Evolutionary conservation across 306 rosid genomes (phyloP).

Genomic region (Fragaria iinumae): DNA sequence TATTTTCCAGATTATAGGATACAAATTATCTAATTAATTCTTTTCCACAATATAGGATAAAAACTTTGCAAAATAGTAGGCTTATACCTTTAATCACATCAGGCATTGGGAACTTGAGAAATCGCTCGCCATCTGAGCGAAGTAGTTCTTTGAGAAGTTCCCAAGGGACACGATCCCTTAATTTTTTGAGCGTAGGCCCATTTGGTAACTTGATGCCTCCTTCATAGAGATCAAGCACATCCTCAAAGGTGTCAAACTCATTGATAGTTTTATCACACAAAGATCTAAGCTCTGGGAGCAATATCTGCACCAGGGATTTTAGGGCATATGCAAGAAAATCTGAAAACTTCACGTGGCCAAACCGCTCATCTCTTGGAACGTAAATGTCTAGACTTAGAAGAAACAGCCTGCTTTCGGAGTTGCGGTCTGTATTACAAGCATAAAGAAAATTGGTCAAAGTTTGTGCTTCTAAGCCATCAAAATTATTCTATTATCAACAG

Average conservation of each 20-base stretch:
- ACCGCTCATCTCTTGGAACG: constrained; percentile 85
- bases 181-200: constrained; percentile 37
- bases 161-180: constrained; percentile 66
- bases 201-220: constrained; percentile 59
- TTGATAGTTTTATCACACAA: constrained; percentile 72
- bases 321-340: constrained; percentile 76
- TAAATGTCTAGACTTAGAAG: constrained; percentile 65
- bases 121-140: constrained; percentile 77
- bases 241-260: constrained; percentile 75
- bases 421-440: constrained; percentile 62
- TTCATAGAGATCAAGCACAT: constrained; percentile 59
- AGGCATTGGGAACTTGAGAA: constrained; percentile 81
- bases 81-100: constrained; percentile 71
- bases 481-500: background rate
- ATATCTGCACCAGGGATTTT: constrained; percentile 64
- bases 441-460: constrained; percentile 10
- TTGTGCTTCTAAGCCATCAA: background rate
- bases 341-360: constrained; percentile 66
- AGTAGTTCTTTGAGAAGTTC: constrained; percentile 68
- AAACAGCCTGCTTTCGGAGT: constrained; percentile 66
- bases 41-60: background rate
- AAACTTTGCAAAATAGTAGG: background rate
- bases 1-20: background rate
- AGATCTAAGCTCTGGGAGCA: constrained; percentile 65
- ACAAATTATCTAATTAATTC: background rate